A percentile compares a stretch with the other conserved stretches of the same genome.
Conservation (phyloP, 352 stramenopile genomes). For the Phytophthora tubulina region DNA sequence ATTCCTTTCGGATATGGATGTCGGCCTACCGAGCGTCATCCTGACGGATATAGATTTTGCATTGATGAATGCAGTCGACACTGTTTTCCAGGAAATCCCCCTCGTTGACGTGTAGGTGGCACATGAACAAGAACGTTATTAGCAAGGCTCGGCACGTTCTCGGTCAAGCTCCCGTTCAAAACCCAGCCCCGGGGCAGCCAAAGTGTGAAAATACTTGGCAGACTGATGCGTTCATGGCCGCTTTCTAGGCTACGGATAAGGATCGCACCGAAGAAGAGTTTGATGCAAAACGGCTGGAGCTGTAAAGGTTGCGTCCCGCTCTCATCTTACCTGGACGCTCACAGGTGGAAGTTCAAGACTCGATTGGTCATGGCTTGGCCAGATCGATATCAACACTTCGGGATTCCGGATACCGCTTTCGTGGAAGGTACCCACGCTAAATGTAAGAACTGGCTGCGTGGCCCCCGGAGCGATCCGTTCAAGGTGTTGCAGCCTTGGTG, state of each 20-base stretch:
- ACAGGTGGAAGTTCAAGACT: conserved; percentile 18
- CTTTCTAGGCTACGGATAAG: not conserved
- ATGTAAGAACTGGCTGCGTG: not conserved
- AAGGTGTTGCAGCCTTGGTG: conserved; percentile 3
- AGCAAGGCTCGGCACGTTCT: not conserved
- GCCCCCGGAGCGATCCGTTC: not conserved
- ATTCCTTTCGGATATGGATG: not conserved
- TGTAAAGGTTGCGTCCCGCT: not conserved
- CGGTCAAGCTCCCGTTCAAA: not conserved
- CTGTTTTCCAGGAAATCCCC: not conserved
- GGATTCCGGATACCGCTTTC: not conserved
- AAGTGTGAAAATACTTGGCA: conserved; percentile 4
- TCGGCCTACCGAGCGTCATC: not conserved
- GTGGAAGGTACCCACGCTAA: conserved; percentile 7
- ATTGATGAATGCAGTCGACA: not conserved
- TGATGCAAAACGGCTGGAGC: not conserved
- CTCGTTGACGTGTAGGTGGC: not conserved
- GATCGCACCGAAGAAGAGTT: not conserved
- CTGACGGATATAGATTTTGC: not conserved
- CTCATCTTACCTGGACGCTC: not conserved
- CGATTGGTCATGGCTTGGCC: conserved; percentile 1
- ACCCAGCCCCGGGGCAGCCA: not conserved
- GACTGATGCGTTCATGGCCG: not conserved
- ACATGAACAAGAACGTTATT: not conserved
- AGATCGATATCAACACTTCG: not conserved